phyloP scores from a whole-genome alignment of 2,329 filamentous ascomycete genomes.

The Orbilia javanica region DNA sequence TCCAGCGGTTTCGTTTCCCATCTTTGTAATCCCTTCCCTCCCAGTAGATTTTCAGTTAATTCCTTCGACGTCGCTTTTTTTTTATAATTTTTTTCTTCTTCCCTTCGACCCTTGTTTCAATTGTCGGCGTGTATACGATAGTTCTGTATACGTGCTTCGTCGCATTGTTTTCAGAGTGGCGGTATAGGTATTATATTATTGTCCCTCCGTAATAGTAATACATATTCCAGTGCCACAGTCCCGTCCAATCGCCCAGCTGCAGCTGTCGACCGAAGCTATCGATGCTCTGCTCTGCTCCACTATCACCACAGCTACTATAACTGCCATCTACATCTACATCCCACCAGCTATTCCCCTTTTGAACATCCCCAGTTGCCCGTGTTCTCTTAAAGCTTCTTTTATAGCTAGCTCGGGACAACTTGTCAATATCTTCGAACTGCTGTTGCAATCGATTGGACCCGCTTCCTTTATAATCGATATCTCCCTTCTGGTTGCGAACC shows the following conservation, averaged over 20 bases:
- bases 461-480: constrained; percentile 47
- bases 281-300: not conserved
- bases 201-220: constrained; percentile 6
- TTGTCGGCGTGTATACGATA: constrained; percentile 29
- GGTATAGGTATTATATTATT: constrained; percentile 4
- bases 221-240: constrained; percentile 31
- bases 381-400: constrained; percentile 17
- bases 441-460: not conserved
- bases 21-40: constrained; percentile 29
- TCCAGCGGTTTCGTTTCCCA: constrained; percentile 49
- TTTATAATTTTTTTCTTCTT: not conserved
- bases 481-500: not conserved
- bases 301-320: too few species aligned
- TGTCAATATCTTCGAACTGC: constrained; percentile 56
- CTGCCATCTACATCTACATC: too few species aligned
- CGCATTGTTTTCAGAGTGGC: not conserved
- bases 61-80: constrained; percentile 19
- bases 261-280: too few species aligned
- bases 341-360: constrained; percentile 36
- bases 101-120: not conserved
- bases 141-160: constrained; percentile 31
- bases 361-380: not conserved
- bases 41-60: not conserved
- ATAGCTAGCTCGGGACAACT: constrained; percentile 56
- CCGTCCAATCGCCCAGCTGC: too few species aligned